phyloP scores from a whole-genome alignment of 768 basidiomycete genomes.

The Baorangia bicolor region DNA sequence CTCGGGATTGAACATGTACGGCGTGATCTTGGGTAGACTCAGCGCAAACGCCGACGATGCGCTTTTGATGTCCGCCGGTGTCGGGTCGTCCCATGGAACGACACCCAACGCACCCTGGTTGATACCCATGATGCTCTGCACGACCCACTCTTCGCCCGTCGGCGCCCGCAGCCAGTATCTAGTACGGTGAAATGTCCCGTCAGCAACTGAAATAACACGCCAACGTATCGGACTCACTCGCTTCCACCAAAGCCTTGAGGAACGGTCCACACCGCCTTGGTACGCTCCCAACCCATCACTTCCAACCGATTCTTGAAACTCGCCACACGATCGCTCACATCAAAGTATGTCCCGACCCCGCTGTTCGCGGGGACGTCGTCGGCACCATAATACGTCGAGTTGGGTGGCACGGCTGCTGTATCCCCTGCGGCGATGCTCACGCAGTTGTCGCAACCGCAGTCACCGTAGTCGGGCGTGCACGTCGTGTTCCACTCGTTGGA shows the following conservation, averaged over 20 bases:
- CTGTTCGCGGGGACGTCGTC: conserved; percentile 28
- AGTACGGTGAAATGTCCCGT: neutral
- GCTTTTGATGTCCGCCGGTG: conserved; percentile 49
- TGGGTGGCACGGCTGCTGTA: conserved; percentile 26
- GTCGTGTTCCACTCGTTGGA: conserved; percentile 59
- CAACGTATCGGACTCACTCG: conserved; percentile 21
- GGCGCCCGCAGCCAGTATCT: conserved; percentile 65
- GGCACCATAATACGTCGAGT: conserved; percentile 17
- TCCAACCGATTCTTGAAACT: conserved; percentile 59
- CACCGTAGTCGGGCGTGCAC: conserved; percentile 66
- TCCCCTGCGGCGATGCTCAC: conserved; percentile 41
- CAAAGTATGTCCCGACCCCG: conserved; percentile 48
- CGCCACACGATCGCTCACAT: conserved; percentile 67
- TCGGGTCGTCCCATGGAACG: conserved; percentile 51
- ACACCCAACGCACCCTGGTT: conserved; percentile 69
- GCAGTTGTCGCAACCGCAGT: conserved; percentile 76
- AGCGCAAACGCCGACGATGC: conserved; percentile 49
- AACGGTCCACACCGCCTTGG: conserved; percentile 75
- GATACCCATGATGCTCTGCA: conserved; percentile 63
- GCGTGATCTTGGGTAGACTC: conserved; percentile 43
- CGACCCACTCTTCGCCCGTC: conserved; percentile 67
- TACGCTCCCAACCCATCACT: conserved; percentile 65
- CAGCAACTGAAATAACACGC: neutral
- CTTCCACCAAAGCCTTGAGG: conserved; percentile 69
- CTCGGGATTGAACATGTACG: conserved; percentile 44